These are phyloP conservation scores for Tetraselmis chui DNA, from an alignment of 139 green algal species.

Conservation along the genomic window DNA sequence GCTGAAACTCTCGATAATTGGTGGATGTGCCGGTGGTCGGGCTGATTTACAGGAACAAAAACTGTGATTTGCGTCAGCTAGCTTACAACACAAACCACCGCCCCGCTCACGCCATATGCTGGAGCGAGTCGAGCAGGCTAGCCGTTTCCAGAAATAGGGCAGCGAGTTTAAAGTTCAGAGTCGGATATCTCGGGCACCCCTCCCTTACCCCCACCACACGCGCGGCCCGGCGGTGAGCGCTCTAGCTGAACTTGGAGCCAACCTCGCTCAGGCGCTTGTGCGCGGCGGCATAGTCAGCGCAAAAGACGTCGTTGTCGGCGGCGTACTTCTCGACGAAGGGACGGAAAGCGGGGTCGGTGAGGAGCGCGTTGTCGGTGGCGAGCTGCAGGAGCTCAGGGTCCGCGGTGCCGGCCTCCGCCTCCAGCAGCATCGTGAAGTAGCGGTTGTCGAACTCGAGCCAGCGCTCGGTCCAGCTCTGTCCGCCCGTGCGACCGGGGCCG, in stretches of 20 bases:
- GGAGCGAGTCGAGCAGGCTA: no score
- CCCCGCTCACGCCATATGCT: no score
- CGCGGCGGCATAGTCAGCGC: slow-evolving; percentile 59
- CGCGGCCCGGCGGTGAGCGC: no score
- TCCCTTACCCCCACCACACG: no score
- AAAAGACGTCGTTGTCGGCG: slow-evolving; percentile 73
- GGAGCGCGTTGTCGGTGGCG: slow-evolving; percentile 6
- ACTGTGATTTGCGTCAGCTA: no score
- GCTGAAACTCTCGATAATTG: no score
- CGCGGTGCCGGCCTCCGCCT: not conserved
- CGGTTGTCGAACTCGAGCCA: slow-evolving; percentile 15
- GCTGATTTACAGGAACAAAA: no score
- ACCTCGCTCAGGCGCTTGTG: slow-evolving; percentile 85
- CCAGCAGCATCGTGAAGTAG: slow-evolving; percentile 14
- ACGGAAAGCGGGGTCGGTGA: slow-evolving; percentile 18
- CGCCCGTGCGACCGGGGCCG: slow-evolving; percentile 1
- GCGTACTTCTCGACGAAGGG: slow-evolving; percentile 84
- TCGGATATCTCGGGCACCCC: no score
- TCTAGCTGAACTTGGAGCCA: slow-evolving; percentile 18
- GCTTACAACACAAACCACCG: no score
- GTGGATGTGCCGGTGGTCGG: no score
- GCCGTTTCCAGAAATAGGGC: no score
- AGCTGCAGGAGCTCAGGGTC: slow-evolving; percentile 1
- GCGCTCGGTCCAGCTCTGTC: slow-evolving; percentile 3
- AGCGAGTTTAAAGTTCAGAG: no score